Conservation (phyloP, 345 rosid species). For the Angophora floribunda region DNA sequence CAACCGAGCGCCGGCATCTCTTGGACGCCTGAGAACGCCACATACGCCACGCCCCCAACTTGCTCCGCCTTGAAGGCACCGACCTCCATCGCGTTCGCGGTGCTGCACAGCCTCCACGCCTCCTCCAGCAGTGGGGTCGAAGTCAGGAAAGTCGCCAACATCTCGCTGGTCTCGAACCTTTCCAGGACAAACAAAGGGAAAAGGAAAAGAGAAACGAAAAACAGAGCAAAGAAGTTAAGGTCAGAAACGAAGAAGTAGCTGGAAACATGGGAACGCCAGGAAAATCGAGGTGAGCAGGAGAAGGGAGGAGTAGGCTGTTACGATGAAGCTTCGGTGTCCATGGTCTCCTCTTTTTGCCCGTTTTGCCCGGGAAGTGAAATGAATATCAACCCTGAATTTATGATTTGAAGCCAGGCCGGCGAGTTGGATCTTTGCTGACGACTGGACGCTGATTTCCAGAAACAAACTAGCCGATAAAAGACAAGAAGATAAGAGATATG, state of each 20-base stretch:
- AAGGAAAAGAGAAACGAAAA: not conserved
- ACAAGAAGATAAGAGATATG: not conserved
- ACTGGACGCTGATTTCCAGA: not conserved
- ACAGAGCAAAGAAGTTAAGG: not conserved
- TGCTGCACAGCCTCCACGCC: conserved; percentile 60
- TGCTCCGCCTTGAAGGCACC: conserved; percentile 12
- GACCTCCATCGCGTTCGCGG: conserved; percentile 3
- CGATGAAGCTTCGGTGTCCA: not conserved
- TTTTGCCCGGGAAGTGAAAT: fast-evolving
- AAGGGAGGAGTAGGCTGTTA: not conserved
- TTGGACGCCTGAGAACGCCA: conserved; percentile 40
- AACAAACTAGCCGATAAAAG: not conserved
- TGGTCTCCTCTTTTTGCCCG: not conserved
- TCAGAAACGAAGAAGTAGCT: not conserved
- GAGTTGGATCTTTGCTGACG: not conserved
- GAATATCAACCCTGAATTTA: not conserved
- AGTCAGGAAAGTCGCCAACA: conserved; percentile 41
- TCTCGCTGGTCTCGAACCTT: conserved; percentile 77
- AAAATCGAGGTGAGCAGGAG: not conserved
- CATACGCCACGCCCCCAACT: conserved; percentile 27
- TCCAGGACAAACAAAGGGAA: not conserved
- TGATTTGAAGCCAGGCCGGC: not conserved
- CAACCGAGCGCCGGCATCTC: not conserved
- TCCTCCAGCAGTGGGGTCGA: conserved; percentile 38
- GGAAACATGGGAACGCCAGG: not conserved